These are phyloP conservation scores for Gentiana dahurica DNA, from an alignment of 257 asterid genomes.

Conservation along the genomic window DNA sequence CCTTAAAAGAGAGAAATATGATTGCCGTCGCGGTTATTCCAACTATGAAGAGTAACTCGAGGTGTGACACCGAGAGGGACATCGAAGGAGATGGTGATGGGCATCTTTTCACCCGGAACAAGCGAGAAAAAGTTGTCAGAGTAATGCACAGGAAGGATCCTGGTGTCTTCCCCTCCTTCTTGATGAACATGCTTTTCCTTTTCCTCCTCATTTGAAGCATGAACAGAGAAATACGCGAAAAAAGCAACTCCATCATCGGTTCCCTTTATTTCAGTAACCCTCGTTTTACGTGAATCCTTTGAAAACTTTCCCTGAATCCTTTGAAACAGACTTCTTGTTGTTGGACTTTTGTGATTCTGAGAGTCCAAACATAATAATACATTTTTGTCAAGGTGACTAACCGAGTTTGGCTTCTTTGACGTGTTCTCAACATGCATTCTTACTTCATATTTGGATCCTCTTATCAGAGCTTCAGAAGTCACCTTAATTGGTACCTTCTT, in stretches of 20 bases:
- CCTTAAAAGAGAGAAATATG: slow-evolving; percentile 19
- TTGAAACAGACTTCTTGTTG: slow-evolving; percentile 25
- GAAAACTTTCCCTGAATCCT: slow-evolving; percentile 29
- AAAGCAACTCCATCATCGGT: slow-evolving; percentile 66
- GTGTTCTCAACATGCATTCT: slow-evolving; percentile 55
- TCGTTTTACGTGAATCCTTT: slow-evolving; percentile 12
- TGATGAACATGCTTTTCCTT: not conserved
- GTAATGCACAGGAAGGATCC: slow-evolving; percentile 88
- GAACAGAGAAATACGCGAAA: slow-evolving; percentile 78
- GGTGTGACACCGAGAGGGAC: slow-evolving; percentile 58
- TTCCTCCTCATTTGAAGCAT: slow-evolving; percentile 36
- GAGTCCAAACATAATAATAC: slow-evolving; percentile 12
- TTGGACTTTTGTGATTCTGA: not conserved
- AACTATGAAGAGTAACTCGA: slow-evolving; percentile 42
- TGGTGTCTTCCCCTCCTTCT: slow-evolving; percentile 36
- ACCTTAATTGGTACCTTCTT: slow-evolving; percentile 44
- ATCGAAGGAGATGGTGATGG: slow-evolving; percentile 59
- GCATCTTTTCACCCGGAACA: slow-evolving; percentile 75
- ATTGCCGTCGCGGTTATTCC: slow-evolving; percentile 47
- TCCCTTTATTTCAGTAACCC: slow-evolving; percentile 43
- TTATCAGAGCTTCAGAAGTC: slow-evolving; percentile 42
- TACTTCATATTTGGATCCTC: slow-evolving; percentile 54
- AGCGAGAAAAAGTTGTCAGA: slow-evolving; percentile 93
- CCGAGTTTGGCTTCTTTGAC: slow-evolving; percentile 44
- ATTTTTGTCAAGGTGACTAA: slow-evolving; percentile 23